Conservation (phyloP, 78 protist species). For the Dictyostelium intermedium region DNA sequence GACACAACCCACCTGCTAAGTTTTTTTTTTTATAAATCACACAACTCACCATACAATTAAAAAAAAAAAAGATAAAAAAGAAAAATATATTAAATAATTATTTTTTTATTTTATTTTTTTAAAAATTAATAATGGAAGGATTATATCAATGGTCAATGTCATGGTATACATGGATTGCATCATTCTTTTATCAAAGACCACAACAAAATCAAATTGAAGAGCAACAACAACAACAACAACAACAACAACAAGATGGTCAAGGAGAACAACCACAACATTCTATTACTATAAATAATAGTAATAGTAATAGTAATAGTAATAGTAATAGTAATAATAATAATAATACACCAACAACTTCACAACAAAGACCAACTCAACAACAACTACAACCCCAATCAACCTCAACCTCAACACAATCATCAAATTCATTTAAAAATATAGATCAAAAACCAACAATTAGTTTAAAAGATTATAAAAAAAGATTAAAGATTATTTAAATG, state of each 20-base stretch:
- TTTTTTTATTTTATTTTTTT: too few relatives aligned
- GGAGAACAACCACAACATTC: not conserved
- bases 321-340: not conserved
- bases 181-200: not conserved
- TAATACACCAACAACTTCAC: not conserved
- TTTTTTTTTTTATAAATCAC: too few relatives aligned
- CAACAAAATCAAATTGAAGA: constrained; percentile 7
- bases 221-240: constrained; percentile 23
- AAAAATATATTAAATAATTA: too few relatives aligned
- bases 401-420: not conserved
- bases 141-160: not conserved
- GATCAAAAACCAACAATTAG: constrained; percentile 59
- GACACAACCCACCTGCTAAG: too few relatives aligned
- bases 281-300: not conserved
- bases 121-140: not conserved
- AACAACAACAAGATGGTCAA: constrained; percentile 14
- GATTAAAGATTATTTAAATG: constrained; percentile 23
- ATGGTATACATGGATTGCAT: constrained; percentile 1
- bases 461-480: constrained; percentile 33
- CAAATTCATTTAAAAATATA: constrained; percentile 46
- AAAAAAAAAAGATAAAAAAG: too few relatives aligned
- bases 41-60: too few relatives aligned
- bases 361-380: constrained; percentile 7
- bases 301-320: not conserved
- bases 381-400: constrained; percentile 5